Percentiles rank a stretch among this genome's conserved stretches.
Conservation (phyloP, 2,329 filamentous ascomycete genomes). For the Aspergillus latus region DNA sequence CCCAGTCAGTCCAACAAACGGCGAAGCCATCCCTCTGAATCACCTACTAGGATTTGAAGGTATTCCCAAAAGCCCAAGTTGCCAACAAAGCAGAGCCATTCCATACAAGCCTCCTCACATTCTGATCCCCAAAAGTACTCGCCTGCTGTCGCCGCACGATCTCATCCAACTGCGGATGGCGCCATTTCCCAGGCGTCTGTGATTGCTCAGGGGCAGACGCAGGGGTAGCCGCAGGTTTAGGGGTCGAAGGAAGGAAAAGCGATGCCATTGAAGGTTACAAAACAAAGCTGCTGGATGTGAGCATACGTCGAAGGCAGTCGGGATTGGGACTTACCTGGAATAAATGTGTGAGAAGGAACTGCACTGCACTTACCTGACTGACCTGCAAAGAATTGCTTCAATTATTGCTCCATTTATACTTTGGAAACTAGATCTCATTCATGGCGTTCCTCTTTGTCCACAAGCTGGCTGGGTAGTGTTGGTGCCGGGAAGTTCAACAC, state of each 20-base stretch:
- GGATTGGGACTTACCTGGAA: slow-evolving; percentile 13
- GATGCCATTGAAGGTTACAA: slow-evolving; percentile 34
- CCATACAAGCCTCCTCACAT: slow-evolving; percentile 67
- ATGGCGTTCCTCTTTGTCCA: background rate
- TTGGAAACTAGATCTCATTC: background rate
- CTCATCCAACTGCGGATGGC: slow-evolving; percentile 83
- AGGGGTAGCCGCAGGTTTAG: slow-evolving; percentile 32
- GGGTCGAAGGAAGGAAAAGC: slow-evolving; percentile 43
- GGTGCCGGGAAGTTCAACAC: slow-evolving; percentile 14
- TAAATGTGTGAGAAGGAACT: background rate
- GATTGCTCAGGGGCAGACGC: slow-evolving; percentile 31
- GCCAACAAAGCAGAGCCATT: slow-evolving; percentile 61
- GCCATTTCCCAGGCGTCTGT: slow-evolving; percentile 72
- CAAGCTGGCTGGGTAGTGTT: slow-evolving; percentile 21
- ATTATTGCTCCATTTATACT: slow-evolving; percentile 13
- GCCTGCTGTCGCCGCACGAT: slow-evolving; percentile 79
- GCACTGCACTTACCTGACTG: slow-evolving; percentile 16
- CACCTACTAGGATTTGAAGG: slow-evolving; percentile 40
- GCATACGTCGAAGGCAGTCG: background rate
- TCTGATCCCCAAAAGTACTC: slow-evolving; percentile 74
- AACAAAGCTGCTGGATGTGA: slow-evolving; percentile 3
- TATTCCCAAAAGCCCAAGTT: slow-evolving; percentile 48
- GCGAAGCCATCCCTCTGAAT: background rate
- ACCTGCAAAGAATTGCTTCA: background rate
- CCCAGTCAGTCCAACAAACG: slow-evolving; percentile 16